Base-by-base conservation (phyloP, 1,139 yeast genomes). In the Candida sanyaensis region DNA sequence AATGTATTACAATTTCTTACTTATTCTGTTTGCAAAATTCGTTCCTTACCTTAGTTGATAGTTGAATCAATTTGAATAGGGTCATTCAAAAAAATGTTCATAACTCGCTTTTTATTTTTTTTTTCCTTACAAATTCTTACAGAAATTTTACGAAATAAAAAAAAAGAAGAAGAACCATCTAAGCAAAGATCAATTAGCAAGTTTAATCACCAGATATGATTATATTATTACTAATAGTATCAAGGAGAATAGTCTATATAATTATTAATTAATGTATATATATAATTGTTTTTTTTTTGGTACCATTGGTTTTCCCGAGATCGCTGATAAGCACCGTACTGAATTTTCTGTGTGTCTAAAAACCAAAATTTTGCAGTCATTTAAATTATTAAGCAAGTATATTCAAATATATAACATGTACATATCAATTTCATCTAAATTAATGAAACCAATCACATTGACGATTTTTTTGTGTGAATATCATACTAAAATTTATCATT, bases 301-400 rank as follows among this genome's bases (percentile, higher is more conserved):
- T 17, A 17, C 21, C 21, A 3, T 17, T 17, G 21, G 21, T 21
- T 36, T 26, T 36, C 12, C 10, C n/a, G 17, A 24, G 24, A 11
- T 10, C 29, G 6, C 29, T 5, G 39, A 23, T 36, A 10, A 21
- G 6, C 28, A 9, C 29, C 12, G 8, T 6, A 36, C 5, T 5
- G n/a, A 11, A 17, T 21, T 33, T 8, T 31, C 21, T 33, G 10
- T 21, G 24, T 10, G 26, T 23, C 11, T 33, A 33, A 32, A 11
- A 40, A 37, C 27, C 40, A 40, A 39, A 31, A 31, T 12, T 47
- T 47, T 47, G 50, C 50, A 47, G 50, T 47, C 50, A 47, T 41
- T 44, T 41, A 41, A 32, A 38, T 47, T 39, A 9, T 47, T 47
- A 47, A 39, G 37, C 43, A 40, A 33, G 39, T n/a, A 34, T 40